Percentiles rank a stretch among this genome's conserved stretches.
phyloP scores from a whole-genome alignment of 2,329 filamentous ascomycete species.

The Scolecobasidium constrictum region DNA sequence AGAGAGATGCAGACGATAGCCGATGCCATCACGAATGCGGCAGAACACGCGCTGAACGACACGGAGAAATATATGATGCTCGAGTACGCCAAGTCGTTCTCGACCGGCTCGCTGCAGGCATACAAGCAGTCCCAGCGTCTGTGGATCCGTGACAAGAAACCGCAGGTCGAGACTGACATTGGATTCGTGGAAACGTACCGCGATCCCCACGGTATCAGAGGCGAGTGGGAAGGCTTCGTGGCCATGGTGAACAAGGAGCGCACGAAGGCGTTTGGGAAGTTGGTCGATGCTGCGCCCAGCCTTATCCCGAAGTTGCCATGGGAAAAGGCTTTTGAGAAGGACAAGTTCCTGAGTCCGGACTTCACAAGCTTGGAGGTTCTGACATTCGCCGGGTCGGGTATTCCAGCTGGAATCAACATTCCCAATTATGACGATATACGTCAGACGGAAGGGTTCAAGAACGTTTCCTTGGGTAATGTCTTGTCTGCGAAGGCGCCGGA shows the following conservation, averaged over 20 bases:
- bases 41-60: constrained; percentile 35
- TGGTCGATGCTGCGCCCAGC: constrained; percentile 68
- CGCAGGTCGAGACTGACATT: constrained; percentile 41
- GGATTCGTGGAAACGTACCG: constrained; percentile 46
- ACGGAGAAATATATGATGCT: constrained; percentile 33
- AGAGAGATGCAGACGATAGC: constrained; percentile 37
- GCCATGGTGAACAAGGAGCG: constrained; percentile 77
- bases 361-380: constrained; percentile 92
- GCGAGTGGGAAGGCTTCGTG: constrained; percentile 43
- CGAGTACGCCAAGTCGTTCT: constrained; percentile 39
- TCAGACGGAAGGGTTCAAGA: constrained; percentile 81
- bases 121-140: constrained; percentile 40
- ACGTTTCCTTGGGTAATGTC: constrained; percentile 87
- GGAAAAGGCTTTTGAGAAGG: constrained; percentile 84
- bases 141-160: constrained; percentile 43
- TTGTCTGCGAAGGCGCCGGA: constrained; percentile 83
- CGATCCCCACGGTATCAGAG: constrained; percentile 42
- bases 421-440: constrained; percentile 66
- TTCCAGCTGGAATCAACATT: constrained; percentile 49
- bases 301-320: constrained; percentile 89
- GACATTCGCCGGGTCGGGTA: constrained; percentile 59
- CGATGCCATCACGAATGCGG: constrained; percentile 33
- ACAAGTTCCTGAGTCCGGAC: constrained; percentile 88
- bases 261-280: constrained; percentile 73
- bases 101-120: constrained; percentile 37